Conservation (phyloP, 495 filamentous ascomycete genomes). For the Darksidea phi region DNA sequence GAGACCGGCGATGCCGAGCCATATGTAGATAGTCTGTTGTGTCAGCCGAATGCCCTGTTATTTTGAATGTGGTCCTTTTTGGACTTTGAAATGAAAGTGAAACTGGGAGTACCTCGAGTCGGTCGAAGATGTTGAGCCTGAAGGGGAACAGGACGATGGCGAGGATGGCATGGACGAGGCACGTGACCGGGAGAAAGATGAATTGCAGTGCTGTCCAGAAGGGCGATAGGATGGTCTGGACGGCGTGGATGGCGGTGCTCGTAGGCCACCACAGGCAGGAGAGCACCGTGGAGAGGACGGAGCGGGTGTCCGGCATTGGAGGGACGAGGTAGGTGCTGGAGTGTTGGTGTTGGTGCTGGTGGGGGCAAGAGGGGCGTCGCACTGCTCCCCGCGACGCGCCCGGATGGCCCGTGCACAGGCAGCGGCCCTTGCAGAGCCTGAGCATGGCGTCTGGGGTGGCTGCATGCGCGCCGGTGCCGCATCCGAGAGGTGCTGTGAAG, state of each 20-base stretch:
- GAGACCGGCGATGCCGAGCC: slow-evolving; percentile 58
- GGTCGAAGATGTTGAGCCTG: slow-evolving; percentile 50
- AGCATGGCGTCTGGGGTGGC: neutral
- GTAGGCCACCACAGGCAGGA: slow-evolving; percentile 41
- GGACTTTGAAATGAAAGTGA: neutral
- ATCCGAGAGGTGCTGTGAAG: neutral
- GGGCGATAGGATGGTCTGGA: slow-evolving; percentile 42
- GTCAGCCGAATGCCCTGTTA: slow-evolving; percentile 19
- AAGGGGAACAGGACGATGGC: slow-evolving; percentile 39
- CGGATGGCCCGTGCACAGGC: too few relatives aligned
- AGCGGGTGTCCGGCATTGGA: neutral
- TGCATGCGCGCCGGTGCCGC: neutral
- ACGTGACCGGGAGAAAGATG: slow-evolving; percentile 40
- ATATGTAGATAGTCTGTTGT: slow-evolving; percentile 62
- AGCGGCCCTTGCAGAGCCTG: neutral
- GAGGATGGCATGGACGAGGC: slow-evolving; percentile 38
- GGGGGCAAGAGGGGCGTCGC: too few relatives aligned
- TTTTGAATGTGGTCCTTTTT: too few relatives aligned
- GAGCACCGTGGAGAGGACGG: slow-evolving; percentile 32
- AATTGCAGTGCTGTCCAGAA: slow-evolving; percentile 43
- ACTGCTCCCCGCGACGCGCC: too few relatives aligned
- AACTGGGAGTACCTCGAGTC: slow-evolving; percentile 58
- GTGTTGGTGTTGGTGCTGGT: too few relatives aligned
- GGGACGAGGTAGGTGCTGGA: neutral
- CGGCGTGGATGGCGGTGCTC: slow-evolving; percentile 43